Conservation (phyloP, 2,329 filamentous ascomycete species). For the Metarhizium album region DNA sequence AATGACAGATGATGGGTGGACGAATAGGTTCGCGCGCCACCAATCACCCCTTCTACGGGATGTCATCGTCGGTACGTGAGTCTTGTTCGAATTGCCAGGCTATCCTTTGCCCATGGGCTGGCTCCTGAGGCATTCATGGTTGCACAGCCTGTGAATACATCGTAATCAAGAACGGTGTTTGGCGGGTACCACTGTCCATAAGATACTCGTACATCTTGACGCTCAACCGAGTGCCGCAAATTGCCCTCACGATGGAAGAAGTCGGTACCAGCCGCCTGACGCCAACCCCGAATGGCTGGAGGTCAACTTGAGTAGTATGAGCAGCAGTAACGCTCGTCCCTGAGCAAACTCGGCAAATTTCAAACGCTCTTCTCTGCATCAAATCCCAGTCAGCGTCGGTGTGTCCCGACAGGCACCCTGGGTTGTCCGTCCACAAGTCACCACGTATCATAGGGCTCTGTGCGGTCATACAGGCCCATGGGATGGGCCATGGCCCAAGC, state of each 20-base stretch:
- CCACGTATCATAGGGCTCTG: neutral
- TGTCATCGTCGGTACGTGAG: neutral
- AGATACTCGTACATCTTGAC: neutral
- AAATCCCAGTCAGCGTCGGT: neutral
- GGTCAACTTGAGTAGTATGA: neutral
- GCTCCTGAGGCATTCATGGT: neutral
- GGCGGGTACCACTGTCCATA: neutral
- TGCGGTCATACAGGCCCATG: neutral
- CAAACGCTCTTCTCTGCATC: neutral
- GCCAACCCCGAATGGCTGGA: neutral
- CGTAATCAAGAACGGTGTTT: neutral
- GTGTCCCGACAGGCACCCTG: neutral
- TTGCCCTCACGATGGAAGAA: neutral
- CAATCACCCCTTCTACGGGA: neutral
- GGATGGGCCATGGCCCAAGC: neutral
- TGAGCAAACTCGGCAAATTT: constrained; percentile 1
- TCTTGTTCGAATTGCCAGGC: neutral
- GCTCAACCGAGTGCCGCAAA: too few relatives aligned
- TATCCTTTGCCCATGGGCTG: neutral
- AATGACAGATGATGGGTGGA: constrained; percentile 1
- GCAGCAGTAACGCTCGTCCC: neutral
- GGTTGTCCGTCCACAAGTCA: neutral
- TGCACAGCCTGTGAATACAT: neutral
- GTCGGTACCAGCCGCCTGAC: neutral
- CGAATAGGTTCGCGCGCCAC: neutral